These are phyloP conservation scores for Hyparrhenia diplandra DNA, from an alignment of 176 grass and related monocot genomes.

Conservation along the genomic window DNA sequence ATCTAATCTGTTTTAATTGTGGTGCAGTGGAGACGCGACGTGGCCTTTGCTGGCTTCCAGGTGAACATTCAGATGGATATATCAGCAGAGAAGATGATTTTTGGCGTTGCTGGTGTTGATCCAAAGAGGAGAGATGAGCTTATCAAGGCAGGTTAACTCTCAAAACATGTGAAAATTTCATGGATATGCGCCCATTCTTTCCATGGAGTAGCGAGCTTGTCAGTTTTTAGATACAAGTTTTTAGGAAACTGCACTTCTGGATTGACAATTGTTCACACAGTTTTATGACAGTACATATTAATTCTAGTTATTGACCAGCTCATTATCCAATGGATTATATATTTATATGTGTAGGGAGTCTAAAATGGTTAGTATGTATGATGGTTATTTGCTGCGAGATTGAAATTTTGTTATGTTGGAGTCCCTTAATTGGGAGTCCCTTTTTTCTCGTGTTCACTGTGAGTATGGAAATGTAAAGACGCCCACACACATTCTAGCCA, in stretches of 20 bases:
- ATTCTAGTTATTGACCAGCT: not conserved
- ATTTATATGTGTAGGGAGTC: no score
- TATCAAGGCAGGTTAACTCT: conserved; percentile 63
- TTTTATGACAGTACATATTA: not conserved
- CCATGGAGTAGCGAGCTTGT: not conserved
- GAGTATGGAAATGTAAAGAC: no score
- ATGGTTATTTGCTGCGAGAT: not conserved
- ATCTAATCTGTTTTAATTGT: conserved; percentile 12
- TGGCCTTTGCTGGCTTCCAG: conserved; percentile 95
- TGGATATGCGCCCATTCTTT: not conserved
- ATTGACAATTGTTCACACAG: not conserved
- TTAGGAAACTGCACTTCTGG: not conserved
- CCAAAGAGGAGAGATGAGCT: conserved; percentile 84
- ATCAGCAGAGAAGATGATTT: conserved; percentile 87
- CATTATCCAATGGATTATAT: no score
- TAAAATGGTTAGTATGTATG: not conserved
- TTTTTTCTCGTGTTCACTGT: not conserved
- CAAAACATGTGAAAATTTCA: not conserved
- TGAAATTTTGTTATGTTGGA: not conserved
- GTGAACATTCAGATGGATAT: conserved; percentile 94
- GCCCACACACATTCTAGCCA: not conserved
- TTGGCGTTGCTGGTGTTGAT: conserved; percentile 67
- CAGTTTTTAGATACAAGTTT: not conserved
- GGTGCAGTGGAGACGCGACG: conserved; percentile 87
- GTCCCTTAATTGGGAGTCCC: not conserved